Evolutionary conservation across 2,329 filamentous ascomycete species (phyloP).

Genomic region (Colletotrichum musicola): DNA sequence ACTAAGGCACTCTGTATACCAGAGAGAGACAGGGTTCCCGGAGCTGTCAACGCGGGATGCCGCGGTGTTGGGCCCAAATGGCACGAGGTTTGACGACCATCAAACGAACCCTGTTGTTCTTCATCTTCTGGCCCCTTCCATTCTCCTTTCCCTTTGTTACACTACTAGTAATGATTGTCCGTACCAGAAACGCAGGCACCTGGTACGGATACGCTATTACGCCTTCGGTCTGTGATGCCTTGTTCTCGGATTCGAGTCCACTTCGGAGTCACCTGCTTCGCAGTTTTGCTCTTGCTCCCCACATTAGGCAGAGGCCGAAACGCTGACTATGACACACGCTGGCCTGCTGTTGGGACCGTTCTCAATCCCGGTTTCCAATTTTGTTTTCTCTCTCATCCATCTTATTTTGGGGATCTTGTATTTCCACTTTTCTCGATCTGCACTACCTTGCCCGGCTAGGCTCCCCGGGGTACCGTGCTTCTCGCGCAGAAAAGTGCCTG

Average conservation of each 20-base stretch:
- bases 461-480: conserved; percentile 18
- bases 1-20: too few species aligned
- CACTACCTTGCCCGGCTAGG: conserved; percentile 7
- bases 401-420: background rate
- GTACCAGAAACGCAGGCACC: too few species aligned
- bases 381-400: background rate
- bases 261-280: background rate
- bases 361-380: conserved; percentile 5
- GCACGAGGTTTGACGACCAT: background rate
- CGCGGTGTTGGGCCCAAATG: conserved; percentile 27
- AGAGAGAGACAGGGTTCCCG: conserved; percentile 23
- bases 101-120: background rate
- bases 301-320: background rate
- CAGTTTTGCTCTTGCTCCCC: conserved; percentile 17
- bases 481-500: background rate
- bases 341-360: background rate
- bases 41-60: conserved; percentile 38
- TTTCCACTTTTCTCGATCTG: conserved; percentile 1
- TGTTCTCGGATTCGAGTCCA: too few species aligned
- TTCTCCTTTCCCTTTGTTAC: background rate
- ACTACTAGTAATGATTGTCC: background rate
- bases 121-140: background rate
- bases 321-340: background rate
- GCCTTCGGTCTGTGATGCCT: too few species aligned
- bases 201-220: too few species aligned